Base-by-base conservation (phyloP, 2,329 filamentous ascomycete species). In the Talaromyces atroroseus region DNA sequence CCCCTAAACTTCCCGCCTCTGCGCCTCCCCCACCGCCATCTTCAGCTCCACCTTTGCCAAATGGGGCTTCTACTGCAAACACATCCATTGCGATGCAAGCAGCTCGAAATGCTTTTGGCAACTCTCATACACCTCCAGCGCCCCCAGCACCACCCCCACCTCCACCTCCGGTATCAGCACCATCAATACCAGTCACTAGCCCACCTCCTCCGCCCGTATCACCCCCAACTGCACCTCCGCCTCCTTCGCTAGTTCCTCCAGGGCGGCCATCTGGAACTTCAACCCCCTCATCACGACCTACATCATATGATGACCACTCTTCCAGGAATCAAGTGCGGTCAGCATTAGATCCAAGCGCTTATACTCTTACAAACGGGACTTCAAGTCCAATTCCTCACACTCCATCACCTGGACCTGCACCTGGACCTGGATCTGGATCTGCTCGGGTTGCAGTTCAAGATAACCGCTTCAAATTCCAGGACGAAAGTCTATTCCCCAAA, bases 401-500 rank as follows among this genome's bases (percentile, higher is more conserved):
- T 52, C 59, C 64, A 47, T 62, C 57, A 42, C 64, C 56, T 63
- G 62, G 46, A 54, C 66, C 52, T 57, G 65, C 47, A 52, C 63
- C 54, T 63, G 63, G 45, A 56, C 50, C 61, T 6, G 74, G n/a
- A n/a, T n/a, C n/a, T n/a, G n/a, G n/a, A n/a, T n/a, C 85, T 57
- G 11, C 26, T 29, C 73, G 82, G 11, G n/a, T 21, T 18, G 84
- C 96, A 50, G 82, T 58, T 47, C 56, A 90, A 60, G 94, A 97
- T 71, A 72, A 80, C 54, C 81, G 92, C 63, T 99, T 91, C 85
- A 88, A 86, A 61, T 99, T 96, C 68, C 88, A 92, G 64, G 83
- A 87, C 48, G 92, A 96, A 65, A 82, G 80, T 36, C 80, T 89
- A 63, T 80, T 97, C 48, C 92, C 94, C 0, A 92, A 91, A 64